A percentile compares a stretch with the other conserved stretches of the same genome.
phyloP scores from a whole-genome alignment of 2,329 filamentous ascomycete genomes.

The Diaporthe citrichinensis region DNA sequence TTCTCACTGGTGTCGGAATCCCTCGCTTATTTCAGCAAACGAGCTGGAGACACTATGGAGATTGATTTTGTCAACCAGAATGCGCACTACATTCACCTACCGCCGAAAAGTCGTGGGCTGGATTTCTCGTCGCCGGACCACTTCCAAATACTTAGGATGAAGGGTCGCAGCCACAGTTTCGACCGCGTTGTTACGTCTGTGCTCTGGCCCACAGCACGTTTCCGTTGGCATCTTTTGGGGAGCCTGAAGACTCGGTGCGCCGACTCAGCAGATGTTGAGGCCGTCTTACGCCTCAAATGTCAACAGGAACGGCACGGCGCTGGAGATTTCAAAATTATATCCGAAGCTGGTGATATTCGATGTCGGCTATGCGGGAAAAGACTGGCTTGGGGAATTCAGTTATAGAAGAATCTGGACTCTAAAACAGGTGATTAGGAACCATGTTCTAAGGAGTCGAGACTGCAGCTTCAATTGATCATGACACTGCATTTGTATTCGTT shows the following conservation, averaged over 20 bases:
- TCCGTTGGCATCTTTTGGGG: neutral
- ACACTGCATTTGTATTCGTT: no score
- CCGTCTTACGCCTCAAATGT: neutral
- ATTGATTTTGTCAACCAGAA: neutral
- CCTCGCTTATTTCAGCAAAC: neutral
- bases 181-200: neutral
- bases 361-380: neutral
- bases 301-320: neutral
- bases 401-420: neutral
- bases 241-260: neutral
- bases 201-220: neutral
- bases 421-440: no score
- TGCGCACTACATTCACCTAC: neutral
- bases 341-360: neutral
- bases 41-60: neutral
- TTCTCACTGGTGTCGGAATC: neutral
- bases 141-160: neutral
- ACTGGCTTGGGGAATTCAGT: neutral
- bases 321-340: neutral
- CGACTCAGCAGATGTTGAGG: neutral
- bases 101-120: neutral
- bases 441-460: no score
- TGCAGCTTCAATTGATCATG: no score
- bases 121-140: neutral
- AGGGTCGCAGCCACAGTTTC: neutral